phyloP scores from a whole-genome alignment of 345 rosid species.

The Psidium friedrichsthalianum region DNA sequence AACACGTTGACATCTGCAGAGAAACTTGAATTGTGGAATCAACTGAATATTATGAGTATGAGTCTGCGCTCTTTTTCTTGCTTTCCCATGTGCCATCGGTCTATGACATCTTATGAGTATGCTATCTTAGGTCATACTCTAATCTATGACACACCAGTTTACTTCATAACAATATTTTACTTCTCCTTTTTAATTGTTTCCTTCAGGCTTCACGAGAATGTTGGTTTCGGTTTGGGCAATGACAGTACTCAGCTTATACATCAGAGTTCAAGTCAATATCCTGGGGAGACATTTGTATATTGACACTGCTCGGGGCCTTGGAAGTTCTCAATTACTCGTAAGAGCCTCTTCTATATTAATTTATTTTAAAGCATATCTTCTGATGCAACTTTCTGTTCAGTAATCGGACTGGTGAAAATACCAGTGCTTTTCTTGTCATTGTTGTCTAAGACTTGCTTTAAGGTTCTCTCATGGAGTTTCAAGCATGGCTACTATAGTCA shows the following conservation, averaged over 20 bases:
- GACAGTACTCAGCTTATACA: conserved; percentile 74
- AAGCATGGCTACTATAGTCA: neutral
- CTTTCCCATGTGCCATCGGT: neutral
- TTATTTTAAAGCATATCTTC: neutral
- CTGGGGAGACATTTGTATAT: conserved; percentile 89
- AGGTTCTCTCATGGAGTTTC: neutral
- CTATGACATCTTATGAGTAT: neutral
- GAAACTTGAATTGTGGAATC: conserved; percentile 88
- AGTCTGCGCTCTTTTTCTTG: neutral
- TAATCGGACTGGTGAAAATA: neutral
- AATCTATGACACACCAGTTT: neutral
- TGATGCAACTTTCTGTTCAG: neutral
- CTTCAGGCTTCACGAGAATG: conserved; percentile 87
- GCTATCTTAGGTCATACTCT: neutral
- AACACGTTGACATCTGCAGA: conserved; percentile 45
- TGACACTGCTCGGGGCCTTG: conserved; percentile 74
- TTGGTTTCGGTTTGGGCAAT: conserved; percentile 74
- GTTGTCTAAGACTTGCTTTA: neutral
- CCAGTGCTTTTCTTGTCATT: neutral
- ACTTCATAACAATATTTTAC: neutral
- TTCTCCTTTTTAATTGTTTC: neutral
- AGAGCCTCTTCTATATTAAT: conserved; percentile 10
- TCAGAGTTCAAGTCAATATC: conserved; percentile 92
- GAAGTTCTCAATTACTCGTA: conserved; percentile 54
- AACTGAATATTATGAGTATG: conserved; percentile 74